phyloP scores from a whole-genome alignment of 495 filamentous ascomycete genomes.

The Talaromyces wortmannii region DNA sequence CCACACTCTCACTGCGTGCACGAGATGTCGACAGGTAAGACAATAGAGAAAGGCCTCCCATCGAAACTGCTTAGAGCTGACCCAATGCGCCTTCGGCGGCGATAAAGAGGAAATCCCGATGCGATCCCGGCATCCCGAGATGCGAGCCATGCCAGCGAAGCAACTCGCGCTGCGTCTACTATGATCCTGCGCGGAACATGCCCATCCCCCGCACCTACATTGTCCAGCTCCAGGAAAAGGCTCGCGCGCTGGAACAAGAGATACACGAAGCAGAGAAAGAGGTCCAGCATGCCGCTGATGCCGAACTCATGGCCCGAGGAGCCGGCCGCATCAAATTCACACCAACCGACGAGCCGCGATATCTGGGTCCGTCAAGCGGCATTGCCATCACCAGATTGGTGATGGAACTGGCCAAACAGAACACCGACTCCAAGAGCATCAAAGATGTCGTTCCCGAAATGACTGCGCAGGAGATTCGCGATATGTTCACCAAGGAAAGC shows the following conservation, averaged over 20 bases:
- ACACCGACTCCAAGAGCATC: conserved; percentile 76
- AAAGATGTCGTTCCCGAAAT: conserved; percentile 78
- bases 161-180: conserved; percentile 87
- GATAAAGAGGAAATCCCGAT: conserved; percentile 80
- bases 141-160: conserved; percentile 91
- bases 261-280: conserved; percentile 53
- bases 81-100: background rate
- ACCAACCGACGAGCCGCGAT: conserved; percentile 78
- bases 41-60: no score
- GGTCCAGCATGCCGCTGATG: conserved; percentile 60
- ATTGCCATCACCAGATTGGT: conserved; percentile 89
- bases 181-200: conserved; percentile 70
- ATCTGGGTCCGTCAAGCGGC: conserved; percentile 85
- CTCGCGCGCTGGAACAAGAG: conserved; percentile 70
- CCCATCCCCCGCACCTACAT: conserved; percentile 83
- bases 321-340: conserved; percentile 75
- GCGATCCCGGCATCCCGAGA: conserved; percentile 82
- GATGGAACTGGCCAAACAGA: conserved; percentile 89
- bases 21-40: conserved; percentile 75
- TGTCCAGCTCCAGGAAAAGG: conserved; percentile 75
- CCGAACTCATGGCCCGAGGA: conserved; percentile 74
- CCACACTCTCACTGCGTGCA: conserved; percentile 83
- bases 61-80: no score
- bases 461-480: conserved; percentile 50
- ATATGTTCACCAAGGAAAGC: conserved; percentile 47